Evolutionary conservation across 148 eudicot genomes (phyloP), one percentile per base, ranked within the genome.

Genomic region (Agrostemma githago): DNA sequence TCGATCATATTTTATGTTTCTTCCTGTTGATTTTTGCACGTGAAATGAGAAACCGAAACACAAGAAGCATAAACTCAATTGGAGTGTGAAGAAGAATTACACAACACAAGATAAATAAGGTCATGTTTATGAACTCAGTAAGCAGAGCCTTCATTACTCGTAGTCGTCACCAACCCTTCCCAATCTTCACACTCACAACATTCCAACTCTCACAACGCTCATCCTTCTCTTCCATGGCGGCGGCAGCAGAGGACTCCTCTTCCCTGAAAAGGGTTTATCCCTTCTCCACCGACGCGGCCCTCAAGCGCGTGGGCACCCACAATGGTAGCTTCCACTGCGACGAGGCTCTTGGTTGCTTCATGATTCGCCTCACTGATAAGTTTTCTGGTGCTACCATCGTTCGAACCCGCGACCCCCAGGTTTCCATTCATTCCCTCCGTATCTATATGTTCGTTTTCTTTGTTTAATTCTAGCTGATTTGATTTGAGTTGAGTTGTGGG

Each of bases 321-420:
- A 86, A 92, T 43, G 97, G 96, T 0, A 90, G 93, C 85, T 92
- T 92, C 76, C 97, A 92, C 80, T 92, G 96, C 69, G 97, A 92
- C 46, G 97, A 92, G 76, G 97, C 97, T 21, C 87, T 92, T 5
- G 97, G 90, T 11, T 92, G 96, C 86, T 92, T 92, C 83, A 92
- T 92, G 96, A 90, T 92, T 84, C 93, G 93, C 44, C 93, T 88
- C 73, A 85, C 97, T 37, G 34, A 74, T 40, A 88, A 85, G 74
- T 92, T 83, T 73, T 83, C 69, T 69, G 82, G 61, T 17, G 91
- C 97, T 41, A 83, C 87, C 14, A 85, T 92, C 72, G 83, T 90
- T 64, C 88, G 97, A 17, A 83, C 88, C 39, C 86, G 97, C 58
- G 96, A 92, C 79, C 84, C 97, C 40, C 84, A 84, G 92, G 97